A percentile compares a stretch with the other conserved stretches of the same genome.
Conservation (phyloP, 305 asterid genomes). For the Lippia alba region DNA sequence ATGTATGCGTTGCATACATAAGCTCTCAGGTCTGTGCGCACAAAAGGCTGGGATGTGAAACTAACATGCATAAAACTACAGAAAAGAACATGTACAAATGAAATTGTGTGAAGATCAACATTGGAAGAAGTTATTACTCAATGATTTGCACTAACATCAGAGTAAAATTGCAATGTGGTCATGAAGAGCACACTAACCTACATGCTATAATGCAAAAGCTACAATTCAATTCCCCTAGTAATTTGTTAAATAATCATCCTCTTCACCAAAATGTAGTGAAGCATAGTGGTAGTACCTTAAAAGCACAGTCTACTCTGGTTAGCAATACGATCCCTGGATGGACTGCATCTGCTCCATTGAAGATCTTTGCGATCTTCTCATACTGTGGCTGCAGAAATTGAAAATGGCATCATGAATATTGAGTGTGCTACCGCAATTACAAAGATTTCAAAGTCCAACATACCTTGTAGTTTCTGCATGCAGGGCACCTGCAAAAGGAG, state of each 20-base stretch:
- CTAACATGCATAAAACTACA: slow-evolving; percentile 1
- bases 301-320: slow-evolving; percentile 88
- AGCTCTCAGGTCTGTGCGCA: not conserved
- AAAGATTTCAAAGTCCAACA: slow-evolving; percentile 26
- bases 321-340: slow-evolving; percentile 80
- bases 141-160: not conserved
- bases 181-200: slow-evolving; percentile 6
- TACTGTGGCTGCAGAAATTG: slow-evolving; percentile 70
- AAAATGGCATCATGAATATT: slow-evolving; percentile 31
- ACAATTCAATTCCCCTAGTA: not conserved
- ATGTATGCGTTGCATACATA: not conserved
- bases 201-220: not conserved
- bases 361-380: slow-evolving; percentile 84
- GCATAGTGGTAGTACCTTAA: slow-evolving; percentile 57
- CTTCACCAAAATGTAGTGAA: slow-evolving; percentile 23
- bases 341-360: slow-evolving; percentile 77
- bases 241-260: not conserved
- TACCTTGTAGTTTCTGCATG: slow-evolving; percentile 90
- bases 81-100: not conserved
- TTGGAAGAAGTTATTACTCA: not conserved
- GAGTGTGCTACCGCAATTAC: slow-evolving; percentile 8
- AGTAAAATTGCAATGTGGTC: slow-evolving; percentile 15
- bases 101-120: not conserved
- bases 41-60: not conserved
- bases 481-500: slow-evolving; percentile 79